Conservation (phyloP, 2,329 filamentous ascomycete species). For the Microdochium trichocladiopsis region DNA sequence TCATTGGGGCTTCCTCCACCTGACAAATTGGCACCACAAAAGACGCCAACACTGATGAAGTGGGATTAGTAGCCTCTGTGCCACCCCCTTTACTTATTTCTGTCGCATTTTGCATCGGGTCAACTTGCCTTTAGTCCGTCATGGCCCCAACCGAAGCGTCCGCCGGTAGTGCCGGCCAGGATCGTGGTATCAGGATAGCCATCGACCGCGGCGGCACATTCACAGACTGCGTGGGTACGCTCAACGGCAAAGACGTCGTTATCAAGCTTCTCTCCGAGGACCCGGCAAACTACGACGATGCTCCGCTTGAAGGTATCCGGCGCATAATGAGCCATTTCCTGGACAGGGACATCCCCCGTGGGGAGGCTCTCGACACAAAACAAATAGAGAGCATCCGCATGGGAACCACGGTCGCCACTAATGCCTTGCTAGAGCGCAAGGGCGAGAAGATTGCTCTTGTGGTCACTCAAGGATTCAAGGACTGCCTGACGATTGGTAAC, state of each 20-base stretch:
- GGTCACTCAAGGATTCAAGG: conserved; percentile 80
- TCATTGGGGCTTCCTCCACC: no score
- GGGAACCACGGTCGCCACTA: conserved; percentile 93
- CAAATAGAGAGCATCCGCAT: conserved; percentile 88
- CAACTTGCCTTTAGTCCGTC: background rate
- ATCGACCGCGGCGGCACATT: conserved; percentile 83
- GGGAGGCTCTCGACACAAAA: conserved; percentile 71
- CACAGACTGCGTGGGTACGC: conserved; percentile 84
- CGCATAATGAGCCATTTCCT: conserved; percentile 76
- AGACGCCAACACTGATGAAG: no score
- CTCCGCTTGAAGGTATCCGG: conserved; percentile 84
- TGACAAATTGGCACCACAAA: no score
- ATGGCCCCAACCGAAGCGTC: background rate
- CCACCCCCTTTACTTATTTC: no score
- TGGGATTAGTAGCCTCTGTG: no score
- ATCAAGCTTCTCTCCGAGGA: conserved; percentile 89
- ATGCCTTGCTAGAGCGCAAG: conserved; percentile 83
- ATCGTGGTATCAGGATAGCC: conserved; percentile 64
- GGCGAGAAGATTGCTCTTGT: conserved; percentile 84
- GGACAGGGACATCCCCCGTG: conserved; percentile 68
- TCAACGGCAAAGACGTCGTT: conserved; percentile 68
- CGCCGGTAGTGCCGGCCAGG: conserved; percentile 9
- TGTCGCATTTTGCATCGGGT: no score
- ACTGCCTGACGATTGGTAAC: conserved; percentile 84
- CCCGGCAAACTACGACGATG: conserved; percentile 84